Conservation (phyloP, 257 asterid genomes). For the Voacanga thouarsii region DNA sequence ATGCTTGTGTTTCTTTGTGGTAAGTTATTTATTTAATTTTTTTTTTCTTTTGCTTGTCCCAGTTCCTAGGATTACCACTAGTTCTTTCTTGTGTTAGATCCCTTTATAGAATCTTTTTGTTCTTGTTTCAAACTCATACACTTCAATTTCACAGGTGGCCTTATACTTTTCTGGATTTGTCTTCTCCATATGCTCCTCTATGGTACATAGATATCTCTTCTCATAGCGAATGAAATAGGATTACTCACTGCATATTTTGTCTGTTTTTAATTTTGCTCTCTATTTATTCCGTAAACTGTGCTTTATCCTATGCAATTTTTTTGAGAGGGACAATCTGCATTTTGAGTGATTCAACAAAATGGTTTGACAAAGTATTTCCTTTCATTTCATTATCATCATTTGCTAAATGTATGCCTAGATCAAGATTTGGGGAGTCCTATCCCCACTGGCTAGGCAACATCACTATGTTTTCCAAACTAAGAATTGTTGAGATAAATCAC, state of each 20-base stretch:
- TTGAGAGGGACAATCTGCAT: neutral
- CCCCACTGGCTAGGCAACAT: neutral
- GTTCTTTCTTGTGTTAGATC: no score
- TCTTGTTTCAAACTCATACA: no score
- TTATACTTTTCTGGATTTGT: slow-evolving; percentile 30
- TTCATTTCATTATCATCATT: neutral
- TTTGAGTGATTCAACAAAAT: neutral
- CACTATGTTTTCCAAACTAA: no score
- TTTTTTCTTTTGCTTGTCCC: neutral
- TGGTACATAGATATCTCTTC: slow-evolving; percentile 43
- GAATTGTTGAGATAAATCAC: neutral
- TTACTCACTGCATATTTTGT: neutral
- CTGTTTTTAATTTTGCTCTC: neutral
- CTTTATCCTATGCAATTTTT: neutral
- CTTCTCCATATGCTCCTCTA: slow-evolving; percentile 50
- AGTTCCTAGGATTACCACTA: neutral
- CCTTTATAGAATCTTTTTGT: neutral
- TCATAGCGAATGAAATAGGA: neutral
- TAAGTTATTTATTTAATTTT: slow-evolving; percentile 24
- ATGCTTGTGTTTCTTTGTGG: slow-evolving; percentile 61
- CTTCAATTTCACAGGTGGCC: slow-evolving; percentile 27
- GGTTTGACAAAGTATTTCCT: neutral
- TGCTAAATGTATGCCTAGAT: neutral
- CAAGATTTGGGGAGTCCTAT: neutral
- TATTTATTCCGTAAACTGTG: neutral